These are phyloP conservation scores for Suillus plorans DNA, from an alignment of 768 basidiomycete genomes.

Conservation along the genomic window DNA sequence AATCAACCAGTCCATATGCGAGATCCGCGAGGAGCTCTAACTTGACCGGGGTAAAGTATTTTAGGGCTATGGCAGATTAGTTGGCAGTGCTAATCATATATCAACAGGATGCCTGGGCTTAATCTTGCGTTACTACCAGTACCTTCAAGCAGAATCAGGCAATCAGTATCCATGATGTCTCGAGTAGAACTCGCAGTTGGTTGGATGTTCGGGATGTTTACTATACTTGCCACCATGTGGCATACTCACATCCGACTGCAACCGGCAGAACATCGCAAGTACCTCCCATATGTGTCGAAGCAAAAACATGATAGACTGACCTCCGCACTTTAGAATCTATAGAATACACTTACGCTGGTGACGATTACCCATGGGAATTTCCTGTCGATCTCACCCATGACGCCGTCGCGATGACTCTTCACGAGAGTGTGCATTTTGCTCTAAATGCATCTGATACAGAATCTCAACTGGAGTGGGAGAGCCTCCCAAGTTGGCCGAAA, in stretches of 20 bases:
- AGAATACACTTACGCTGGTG: neutral
- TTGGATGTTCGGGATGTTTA: neutral
- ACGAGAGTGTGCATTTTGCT: constrained; percentile 2
- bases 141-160: neutral
- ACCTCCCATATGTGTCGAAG: neutral
- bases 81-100: neutral
- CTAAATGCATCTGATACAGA: neutral
- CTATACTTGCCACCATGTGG: neutral
- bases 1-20: too few species aligned
- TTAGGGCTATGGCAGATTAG: neutral
- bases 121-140: neutral
- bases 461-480: neutral
- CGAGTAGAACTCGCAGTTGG: neutral
- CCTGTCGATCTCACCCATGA: neutral
- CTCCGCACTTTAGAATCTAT: neutral
- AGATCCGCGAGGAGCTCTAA: too few species aligned
- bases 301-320: neutral
- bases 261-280: neutral
- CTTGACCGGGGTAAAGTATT: too few species aligned
- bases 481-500: neutral
- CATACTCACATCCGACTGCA: neutral
- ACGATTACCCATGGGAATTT: neutral
- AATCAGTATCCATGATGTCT: neutral
- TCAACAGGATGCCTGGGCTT: neutral
- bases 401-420: constrained; percentile 10